These are phyloP conservation scores for Phyllosticta citribraziliensis DNA, from an alignment of 2,329 filamentous ascomycete genomes.

Conservation along the genomic window DNA sequence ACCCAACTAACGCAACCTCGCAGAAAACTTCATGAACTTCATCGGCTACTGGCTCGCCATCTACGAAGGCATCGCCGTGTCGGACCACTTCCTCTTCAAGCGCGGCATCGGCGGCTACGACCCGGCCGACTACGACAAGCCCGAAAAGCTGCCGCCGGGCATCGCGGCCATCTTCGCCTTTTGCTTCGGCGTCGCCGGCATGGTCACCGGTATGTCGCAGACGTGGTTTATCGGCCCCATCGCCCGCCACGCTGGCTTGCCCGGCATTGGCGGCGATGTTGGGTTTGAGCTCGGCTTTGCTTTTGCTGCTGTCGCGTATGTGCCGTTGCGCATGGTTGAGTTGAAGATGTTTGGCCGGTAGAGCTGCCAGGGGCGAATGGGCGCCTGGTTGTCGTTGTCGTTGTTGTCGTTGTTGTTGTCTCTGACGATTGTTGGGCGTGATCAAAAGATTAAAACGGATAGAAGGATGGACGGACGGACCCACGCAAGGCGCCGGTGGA, in stretches of 20 bases:
- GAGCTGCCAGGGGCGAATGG: constrained; percentile 2
- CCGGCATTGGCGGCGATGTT: constrained; percentile 46
- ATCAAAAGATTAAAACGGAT: neutral
- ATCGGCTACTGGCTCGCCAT: constrained; percentile 62
- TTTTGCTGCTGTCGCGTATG: constrained; percentile 47
- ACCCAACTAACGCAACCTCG: constrained; percentile 50
- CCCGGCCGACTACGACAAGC: constrained; percentile 49
- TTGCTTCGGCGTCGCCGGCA: constrained; percentile 53
- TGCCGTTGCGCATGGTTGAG: constrained; percentile 42
- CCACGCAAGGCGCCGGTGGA: neutral
- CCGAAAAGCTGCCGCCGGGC: constrained; percentile 49
- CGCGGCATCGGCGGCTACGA: constrained; percentile 51
- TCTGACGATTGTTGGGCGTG: neutral
- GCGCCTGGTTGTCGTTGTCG: neutral
- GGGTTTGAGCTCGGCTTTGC: constrained; percentile 58
- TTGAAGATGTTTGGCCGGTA: constrained; percentile 35
- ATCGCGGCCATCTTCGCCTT: constrained; percentile 56
- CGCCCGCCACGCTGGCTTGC: constrained; percentile 46
- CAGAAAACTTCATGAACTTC: constrained; percentile 59
- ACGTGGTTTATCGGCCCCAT: constrained; percentile 58
- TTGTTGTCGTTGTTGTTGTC: neutral
- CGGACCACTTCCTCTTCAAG: constrained; percentile 61
- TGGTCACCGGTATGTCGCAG: constrained; percentile 61
- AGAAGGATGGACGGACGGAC: neutral
- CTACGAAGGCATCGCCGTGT: constrained; percentile 56